Evolutionary conservation across 371 early-diverging fungal species (phyloP).

Genomic region (Syncephalis plumigaleata): DNA sequence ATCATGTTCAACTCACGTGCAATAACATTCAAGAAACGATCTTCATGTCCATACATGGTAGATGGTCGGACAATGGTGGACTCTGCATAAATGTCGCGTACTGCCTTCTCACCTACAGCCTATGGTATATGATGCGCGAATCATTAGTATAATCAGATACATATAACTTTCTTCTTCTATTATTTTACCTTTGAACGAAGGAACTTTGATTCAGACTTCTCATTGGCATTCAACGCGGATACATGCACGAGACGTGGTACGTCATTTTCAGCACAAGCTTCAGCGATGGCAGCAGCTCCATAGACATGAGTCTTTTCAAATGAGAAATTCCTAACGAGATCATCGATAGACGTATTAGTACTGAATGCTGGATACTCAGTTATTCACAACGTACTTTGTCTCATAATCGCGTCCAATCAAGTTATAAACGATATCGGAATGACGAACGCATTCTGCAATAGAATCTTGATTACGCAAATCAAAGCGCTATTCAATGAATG

Average conservation of each 20-base stretch:
- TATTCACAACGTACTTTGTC: slow-evolving; percentile 44
- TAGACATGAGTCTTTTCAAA: slow-evolving; percentile 73
- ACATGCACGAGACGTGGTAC: slow-evolving; percentile 80
- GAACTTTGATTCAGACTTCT: slow-evolving; percentile 58
- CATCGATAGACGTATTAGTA: neutral
- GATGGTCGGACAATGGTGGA: slow-evolving; percentile 89
- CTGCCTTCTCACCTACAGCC: slow-evolving; percentile 67
- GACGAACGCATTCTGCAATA: slow-evolving; percentile 66
- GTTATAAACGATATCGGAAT: slow-evolving; percentile 91
- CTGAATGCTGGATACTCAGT: neutral
- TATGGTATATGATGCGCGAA: slow-evolving; percentile 25
- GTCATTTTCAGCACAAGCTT: slow-evolving; percentile 59
- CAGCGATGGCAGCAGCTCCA: slow-evolving; percentile 68
- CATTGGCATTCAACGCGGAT: slow-evolving; percentile 69
- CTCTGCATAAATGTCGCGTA: slow-evolving; percentile 70
- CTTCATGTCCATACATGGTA: slow-evolving; percentile 82
- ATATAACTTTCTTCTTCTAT: neutral
- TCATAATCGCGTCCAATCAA: slow-evolving; percentile 81
- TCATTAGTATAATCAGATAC: neutral
- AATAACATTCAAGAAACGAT: slow-evolving; percentile 80
- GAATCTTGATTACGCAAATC: slow-evolving; percentile 73
- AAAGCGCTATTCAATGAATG: slow-evolving; percentile 39
- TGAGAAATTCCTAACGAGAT: slow-evolving; percentile 60
- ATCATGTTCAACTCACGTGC: slow-evolving; percentile 29
- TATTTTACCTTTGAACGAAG: slow-evolving; percentile 64